These are phyloP conservation scores for Theobroma grandiflorum DNA, from an alignment of 441 rosid species.

Conservation along the genomic window DNA sequence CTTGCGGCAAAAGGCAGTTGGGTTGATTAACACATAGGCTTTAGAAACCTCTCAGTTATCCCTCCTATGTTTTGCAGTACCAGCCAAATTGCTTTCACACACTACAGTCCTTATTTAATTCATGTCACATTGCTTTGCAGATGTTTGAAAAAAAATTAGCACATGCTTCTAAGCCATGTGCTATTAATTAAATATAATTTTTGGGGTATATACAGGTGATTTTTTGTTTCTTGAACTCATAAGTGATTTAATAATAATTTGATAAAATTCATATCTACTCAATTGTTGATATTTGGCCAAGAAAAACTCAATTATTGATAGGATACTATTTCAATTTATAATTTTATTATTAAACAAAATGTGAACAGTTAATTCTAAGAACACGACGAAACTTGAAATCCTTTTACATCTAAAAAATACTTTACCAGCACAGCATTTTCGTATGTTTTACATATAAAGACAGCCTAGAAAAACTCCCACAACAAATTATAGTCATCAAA, in stretches of 20 bases:
- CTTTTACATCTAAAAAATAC: too few species aligned
- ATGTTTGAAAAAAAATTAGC: too few species aligned
- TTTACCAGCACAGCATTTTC: neutral
- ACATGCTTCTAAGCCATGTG: neutral
- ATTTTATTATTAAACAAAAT: neutral
- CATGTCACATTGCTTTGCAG: neutral
- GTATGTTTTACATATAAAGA: neutral
- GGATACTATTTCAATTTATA: neutral
- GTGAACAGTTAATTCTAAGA: neutral
- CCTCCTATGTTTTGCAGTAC: neutral
- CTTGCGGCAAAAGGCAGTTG: neutral
- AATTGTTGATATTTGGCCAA: neutral
- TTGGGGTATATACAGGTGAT: neutral
- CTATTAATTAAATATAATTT: neutral
- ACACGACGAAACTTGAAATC: neutral
- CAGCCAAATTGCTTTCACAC: constrained; percentile 12
- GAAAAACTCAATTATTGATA: neutral
- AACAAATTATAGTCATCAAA: neutral
- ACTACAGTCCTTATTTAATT: neutral
- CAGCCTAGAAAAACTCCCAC: neutral
- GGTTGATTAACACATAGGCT: neutral
- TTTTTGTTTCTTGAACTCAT: neutral
- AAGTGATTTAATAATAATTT: neutral
- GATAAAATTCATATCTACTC: neutral
- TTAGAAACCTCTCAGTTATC: neutral